Evolutionary conservation across 164 flowering plant species (phyloP).

Genomic region (Nelumbo lutea): DNA sequence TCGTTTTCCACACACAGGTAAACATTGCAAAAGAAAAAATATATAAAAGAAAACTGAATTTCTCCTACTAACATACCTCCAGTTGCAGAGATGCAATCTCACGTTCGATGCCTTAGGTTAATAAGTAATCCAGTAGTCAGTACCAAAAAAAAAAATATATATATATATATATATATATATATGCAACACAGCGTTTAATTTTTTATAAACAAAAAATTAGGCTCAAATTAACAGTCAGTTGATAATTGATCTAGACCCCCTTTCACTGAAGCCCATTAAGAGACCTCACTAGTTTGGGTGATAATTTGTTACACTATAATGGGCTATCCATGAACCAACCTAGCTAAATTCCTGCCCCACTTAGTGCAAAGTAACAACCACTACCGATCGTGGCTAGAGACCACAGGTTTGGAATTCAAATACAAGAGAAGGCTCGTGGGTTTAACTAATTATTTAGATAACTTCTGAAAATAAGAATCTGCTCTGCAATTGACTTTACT

Average conservation of each 20-base stretch:
- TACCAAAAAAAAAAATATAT: neutral
- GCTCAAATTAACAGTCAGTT: neutral
- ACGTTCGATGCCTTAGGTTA: conserved; percentile 57
- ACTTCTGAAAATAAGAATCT: no score
- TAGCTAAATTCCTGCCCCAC: no score
- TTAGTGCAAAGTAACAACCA: no score
- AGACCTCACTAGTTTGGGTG: neutral
- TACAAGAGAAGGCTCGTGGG: neutral
- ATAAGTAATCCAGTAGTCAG: neutral
- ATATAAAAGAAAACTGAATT: neutral
- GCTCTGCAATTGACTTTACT: neutral
- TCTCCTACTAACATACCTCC: conserved; percentile 45
- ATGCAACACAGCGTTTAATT: neutral
- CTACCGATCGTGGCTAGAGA: no score
- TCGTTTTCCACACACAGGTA: neutral
- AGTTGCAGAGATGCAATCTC: conserved; percentile 75
- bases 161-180: neutral
- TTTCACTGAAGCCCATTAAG: neutral
- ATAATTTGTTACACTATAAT: neutral
- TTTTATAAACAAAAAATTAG: neutral
- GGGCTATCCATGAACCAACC: no score
- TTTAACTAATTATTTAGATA: neutral
- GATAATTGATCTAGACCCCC: neutral
- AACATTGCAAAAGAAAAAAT: conserved; percentile 5
- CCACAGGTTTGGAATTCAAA: neutral